Conservation (phyloP, 768 basidiomycete species). For the Macrocybe gigantea region DNA sequence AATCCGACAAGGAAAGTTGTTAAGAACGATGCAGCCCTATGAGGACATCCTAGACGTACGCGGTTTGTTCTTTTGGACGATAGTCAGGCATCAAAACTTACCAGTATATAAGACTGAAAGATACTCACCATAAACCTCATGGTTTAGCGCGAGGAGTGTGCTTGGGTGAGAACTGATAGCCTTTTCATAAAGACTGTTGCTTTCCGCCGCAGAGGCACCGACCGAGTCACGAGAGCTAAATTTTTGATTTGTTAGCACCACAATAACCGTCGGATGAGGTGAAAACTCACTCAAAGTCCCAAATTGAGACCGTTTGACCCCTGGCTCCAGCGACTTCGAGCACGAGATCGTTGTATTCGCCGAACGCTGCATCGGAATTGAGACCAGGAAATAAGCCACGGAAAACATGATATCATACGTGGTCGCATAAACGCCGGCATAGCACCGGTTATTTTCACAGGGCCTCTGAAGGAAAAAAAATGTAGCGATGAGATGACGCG, state of each 20-base stretch:
- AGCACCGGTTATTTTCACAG: conserved; percentile 29
- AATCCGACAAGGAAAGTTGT: not conserved
- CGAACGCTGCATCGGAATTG: conserved; percentile 23
- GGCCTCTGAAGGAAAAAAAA: conserved; percentile 21
- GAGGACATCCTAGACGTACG: conserved; percentile 7
- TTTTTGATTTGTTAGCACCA: not conserved
- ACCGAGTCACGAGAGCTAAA: conserved; percentile 30
- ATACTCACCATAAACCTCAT: conserved; percentile 24
- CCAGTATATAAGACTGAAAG: not conserved
- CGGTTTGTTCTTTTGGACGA: conserved; percentile 13
- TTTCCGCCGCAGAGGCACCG: conserved; percentile 22
- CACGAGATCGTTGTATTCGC: conserved; percentile 32
- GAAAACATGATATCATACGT: conserved; percentile 17
- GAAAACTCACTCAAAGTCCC: conserved; percentile 19
- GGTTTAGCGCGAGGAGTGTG: conserved; percentile 31
- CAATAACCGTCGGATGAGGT: not conserved
- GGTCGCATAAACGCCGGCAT: conserved; percentile 36
- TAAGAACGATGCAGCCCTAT: not conserved
- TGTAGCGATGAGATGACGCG: too few relatives aligned
- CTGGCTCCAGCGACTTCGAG: conserved; percentile 17
- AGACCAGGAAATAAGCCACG: not conserved
- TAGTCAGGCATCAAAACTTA: not conserved
- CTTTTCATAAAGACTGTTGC: conserved; percentile 20
- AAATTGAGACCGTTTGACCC: conserved; percentile 15
- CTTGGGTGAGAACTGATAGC: conserved; percentile 18